Percentiles rank a stretch among this genome's conserved stretches.
Evolutionary conservation across 2,329 filamentous ascomycete genomes (phyloP).

Genomic region (Fusarium equiseti): DNA sequence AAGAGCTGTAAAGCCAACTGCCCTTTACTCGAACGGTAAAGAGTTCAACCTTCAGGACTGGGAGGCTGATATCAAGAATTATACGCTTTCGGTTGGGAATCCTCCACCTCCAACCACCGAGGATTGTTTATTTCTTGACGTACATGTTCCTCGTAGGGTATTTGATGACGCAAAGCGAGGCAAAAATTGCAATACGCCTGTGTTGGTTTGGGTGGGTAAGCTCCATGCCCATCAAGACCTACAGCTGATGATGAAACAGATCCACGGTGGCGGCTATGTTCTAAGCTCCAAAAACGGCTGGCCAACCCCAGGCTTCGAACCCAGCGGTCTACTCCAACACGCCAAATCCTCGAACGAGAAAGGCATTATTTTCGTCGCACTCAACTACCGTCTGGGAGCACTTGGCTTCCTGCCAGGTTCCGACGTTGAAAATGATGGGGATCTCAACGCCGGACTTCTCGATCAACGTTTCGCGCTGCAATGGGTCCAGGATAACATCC

Average conservation of each 20-base stretch:
- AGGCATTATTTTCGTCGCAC: background rate
- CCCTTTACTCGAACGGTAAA: no score
- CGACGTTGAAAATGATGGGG: background rate
- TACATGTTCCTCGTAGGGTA: no score
- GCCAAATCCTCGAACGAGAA: background rate
- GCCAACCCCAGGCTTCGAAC: background rate
- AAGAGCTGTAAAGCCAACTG: background rate
- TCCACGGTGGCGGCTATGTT: background rate
- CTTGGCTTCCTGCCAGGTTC: background rate
- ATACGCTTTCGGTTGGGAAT: no score
- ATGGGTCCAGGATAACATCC: constrained; percentile 65
- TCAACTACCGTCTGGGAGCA: constrained; percentile 10
- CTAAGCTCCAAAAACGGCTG: background rate
- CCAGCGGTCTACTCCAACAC: background rate
- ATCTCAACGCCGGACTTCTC: constrained; percentile 62
- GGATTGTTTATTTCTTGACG: no score
- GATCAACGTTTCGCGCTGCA: constrained; percentile 62
- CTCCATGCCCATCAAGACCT: no score
- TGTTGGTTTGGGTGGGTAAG: no score
- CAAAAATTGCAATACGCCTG: no score
- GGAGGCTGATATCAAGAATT: no score
- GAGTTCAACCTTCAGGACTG: no score
- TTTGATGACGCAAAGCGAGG: no score
- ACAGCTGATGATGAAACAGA: no score
- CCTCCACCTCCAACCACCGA: no score